Percentiles rank a stretch among this genome's conserved stretches.
These are phyloP conservation scores for Fibroporia radiculosa DNA, from an alignment of 768 basidiomycete species.

Conservation along the genomic window DNA sequence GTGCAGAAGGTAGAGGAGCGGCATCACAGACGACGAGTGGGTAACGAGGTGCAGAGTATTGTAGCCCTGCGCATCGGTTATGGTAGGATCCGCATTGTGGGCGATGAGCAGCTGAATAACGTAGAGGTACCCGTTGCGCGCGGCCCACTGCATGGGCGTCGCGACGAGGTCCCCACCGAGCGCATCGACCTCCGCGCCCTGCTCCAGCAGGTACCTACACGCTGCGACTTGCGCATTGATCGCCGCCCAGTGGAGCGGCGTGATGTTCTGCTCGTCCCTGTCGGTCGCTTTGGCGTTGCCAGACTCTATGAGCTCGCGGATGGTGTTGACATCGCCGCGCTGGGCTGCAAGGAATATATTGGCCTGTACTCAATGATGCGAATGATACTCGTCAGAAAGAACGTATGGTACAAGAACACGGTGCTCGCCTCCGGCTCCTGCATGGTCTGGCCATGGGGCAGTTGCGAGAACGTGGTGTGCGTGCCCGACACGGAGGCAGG, in stretches of 20 bases:
- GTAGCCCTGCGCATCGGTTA: conserved; percentile 91
- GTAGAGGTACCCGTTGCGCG: conserved; percentile 93
- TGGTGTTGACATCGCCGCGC: conserved; percentile 64
- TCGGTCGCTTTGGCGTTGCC: conserved; percentile 67
- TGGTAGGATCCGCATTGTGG: conserved; percentile 88
- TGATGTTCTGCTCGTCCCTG: conserved; percentile 86
- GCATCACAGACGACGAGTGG: conserved; percentile 92
- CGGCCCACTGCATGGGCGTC: conserved; percentile 97
- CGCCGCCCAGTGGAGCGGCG: conserved; percentile 96
- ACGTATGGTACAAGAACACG: conserved; percentile 4
- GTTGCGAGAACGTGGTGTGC: conserved; percentile 39
- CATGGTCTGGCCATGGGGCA: conserved; percentile 26
- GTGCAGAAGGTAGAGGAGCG: conserved; percentile 83
- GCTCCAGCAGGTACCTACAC: conserved; percentile 81
- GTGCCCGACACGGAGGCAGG: conserved; percentile 33
- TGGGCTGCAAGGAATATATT: conserved; percentile 84
- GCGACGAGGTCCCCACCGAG: conserved; percentile 90
- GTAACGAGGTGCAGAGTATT: conserved; percentile 93
- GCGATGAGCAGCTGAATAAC: conserved; percentile 87
- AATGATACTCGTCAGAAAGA: conserved; percentile 3
- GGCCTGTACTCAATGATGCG: conserved; percentile 29
- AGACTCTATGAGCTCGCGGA: conserved; percentile 63
- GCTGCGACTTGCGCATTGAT: conserved; percentile 93
- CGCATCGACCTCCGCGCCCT: conserved; percentile 93
- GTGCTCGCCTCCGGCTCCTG: conserved; percentile 34